These are phyloP conservation scores for Papiliotrema nemorosa DNA, from an alignment of 1,284 basidiomycete genomes.

Conservation along the genomic window DNA sequence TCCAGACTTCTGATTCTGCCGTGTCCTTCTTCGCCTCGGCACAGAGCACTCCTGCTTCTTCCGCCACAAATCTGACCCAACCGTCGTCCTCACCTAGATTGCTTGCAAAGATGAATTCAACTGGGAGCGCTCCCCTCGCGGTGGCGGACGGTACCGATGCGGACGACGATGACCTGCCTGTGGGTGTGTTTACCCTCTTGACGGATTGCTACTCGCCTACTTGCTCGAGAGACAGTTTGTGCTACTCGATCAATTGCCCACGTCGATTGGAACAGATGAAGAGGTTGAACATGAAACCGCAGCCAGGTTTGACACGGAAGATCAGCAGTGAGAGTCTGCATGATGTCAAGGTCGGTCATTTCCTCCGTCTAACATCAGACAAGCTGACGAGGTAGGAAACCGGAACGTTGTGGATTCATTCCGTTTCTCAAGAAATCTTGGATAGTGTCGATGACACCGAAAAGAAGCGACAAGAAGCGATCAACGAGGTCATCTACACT, in stretches of 20 bases:
- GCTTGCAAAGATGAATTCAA: slow-evolving; percentile 4
- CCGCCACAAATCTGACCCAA: slow-evolving; percentile 25
- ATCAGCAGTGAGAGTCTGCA: slow-evolving; percentile 77
- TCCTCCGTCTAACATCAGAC: not conserved
- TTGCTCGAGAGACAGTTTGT: slow-evolving; percentile 85
- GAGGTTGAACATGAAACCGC: slow-evolving; percentile 83
- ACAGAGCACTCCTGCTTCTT: slow-evolving; percentile 34
- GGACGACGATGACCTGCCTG: slow-evolving; percentile 66
- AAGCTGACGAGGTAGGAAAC: slow-evolving; percentile 60
- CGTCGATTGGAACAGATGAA: slow-evolving; percentile 90
- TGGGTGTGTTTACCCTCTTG: slow-evolving; percentile 93
- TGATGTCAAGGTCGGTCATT: slow-evolving; percentile 64
- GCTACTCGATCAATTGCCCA: slow-evolving; percentile 97
- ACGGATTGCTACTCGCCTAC: slow-evolving; percentile 99
- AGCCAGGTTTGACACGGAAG: slow-evolving; percentile 70
- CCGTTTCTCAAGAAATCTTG: slow-evolving; percentile 88
- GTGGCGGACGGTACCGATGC: not conserved
- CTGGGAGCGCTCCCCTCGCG: not conserved
- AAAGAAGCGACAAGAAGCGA: slow-evolving; percentile 95
- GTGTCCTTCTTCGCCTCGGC: slow-evolving; percentile 24
- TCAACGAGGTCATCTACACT: slow-evolving; percentile 98
- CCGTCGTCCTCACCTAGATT: slow-evolving; percentile 8
- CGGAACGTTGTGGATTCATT: slow-evolving; percentile 94
- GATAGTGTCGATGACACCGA: slow-evolving; percentile 88
- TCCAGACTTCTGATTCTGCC: slow-evolving; percentile 29